Conservation (phyloP, 2,329 filamentous ascomycete genomes). For the Nakataea oryzae region DNA sequence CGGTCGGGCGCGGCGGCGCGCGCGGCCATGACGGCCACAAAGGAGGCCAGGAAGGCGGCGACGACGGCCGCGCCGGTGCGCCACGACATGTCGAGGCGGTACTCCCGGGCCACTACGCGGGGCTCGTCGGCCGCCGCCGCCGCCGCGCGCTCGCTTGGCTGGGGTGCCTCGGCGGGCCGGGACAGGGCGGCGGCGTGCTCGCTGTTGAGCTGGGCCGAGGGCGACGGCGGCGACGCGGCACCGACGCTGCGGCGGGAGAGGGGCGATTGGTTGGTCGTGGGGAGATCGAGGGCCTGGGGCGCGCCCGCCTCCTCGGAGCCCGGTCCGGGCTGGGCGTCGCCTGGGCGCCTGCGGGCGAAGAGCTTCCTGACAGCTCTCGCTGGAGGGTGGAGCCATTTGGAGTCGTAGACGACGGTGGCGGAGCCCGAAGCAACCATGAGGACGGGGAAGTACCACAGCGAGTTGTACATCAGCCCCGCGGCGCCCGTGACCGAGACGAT, state of each 20-base stretch:
- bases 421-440: constrained; percentile 48
- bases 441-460: constrained; percentile 65
- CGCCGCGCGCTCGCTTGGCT: no score
- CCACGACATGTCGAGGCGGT: constrained; percentile 31
- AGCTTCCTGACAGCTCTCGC: constrained; percentile 4
- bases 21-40: constrained; percentile 44
- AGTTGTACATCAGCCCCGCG: constrained; percentile 59
- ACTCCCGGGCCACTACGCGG: constrained; percentile 21
- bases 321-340: no score
- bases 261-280: no score
- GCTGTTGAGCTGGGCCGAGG: no score
- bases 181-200: neutral
- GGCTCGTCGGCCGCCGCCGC: constrained; percentile 8
- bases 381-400: constrained; percentile 34
- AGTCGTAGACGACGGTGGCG: constrained; percentile 45
- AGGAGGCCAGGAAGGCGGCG: constrained; percentile 40
- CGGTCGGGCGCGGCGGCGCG: constrained; percentile 27
- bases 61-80: constrained; percentile 30
- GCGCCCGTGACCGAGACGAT: constrained; percentile 53
- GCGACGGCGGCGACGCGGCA: neutral
- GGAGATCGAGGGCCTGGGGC: neutral
- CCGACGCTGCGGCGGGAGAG: neutral
- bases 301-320: neutral
- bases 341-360: neutral
- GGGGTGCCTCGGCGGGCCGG: no score